Conservation (phyloP, 2,329 filamentous ascomycete genomes). For the Ceratocystis diversiconidia region DNA sequence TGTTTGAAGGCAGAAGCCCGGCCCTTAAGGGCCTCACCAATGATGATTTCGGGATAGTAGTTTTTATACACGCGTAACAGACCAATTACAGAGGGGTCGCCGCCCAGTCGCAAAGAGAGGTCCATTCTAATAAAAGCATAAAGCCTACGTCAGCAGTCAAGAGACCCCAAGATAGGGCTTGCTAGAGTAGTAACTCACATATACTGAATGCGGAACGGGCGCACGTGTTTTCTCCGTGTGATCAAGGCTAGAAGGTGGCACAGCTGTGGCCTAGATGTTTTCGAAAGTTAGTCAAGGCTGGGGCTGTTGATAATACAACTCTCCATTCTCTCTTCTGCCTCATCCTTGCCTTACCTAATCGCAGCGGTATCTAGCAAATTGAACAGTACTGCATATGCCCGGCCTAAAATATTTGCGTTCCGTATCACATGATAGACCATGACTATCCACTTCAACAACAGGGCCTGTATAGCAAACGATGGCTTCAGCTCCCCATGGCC, state of each 20-base stretch:
- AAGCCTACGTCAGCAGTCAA: neutral
- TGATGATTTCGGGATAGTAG: constrained; percentile 78
- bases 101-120: constrained; percentile 46
- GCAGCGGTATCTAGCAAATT: constrained; percentile 69
- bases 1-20: constrained; percentile 51
- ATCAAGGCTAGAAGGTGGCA: constrained; percentile 69
- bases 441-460: constrained; percentile 64
- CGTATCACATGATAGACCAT: constrained; percentile 60
- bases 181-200: constrained; percentile 35
- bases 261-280: constrained; percentile 36
- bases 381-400: constrained; percentile 63
- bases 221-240: constrained; percentile 68
- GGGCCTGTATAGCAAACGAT: constrained; percentile 52
- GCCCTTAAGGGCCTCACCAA: constrained; percentile 51
- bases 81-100: constrained; percentile 60
- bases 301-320: neutral
- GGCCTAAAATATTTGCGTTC: constrained; percentile 46
- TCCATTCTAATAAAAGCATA: constrained; percentile 31
- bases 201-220: constrained; percentile 67
- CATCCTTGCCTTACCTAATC: constrained; percentile 38
- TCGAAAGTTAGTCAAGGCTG: constrained; percentile 3
- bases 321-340: neutral
- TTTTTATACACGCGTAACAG: constrained; percentile 75
- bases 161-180: too few relatives aligned
- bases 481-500: constrained; percentile 67